These are phyloP conservation scores for Ogataea glucozyma DNA, from an alignment of 805 yeast genomes.

Conservation along the genomic window DNA sequence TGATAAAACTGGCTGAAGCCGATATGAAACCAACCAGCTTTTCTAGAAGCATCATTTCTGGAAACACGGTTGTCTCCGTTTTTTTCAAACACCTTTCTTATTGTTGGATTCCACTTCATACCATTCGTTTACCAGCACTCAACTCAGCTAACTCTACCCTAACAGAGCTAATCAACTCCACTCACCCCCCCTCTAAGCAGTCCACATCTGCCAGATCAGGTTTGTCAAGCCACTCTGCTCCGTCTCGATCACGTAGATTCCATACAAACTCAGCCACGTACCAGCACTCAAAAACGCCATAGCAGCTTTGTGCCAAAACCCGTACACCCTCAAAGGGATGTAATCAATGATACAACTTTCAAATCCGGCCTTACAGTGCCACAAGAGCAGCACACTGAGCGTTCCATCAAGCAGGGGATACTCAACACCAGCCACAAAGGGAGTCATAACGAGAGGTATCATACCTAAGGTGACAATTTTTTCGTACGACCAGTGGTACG, in stretches of 20 bases:
- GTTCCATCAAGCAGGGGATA: constrained; percentile 72
- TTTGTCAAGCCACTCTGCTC: constrained; percentile 77
- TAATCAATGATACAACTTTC: constrained; percentile 91
- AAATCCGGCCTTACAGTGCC: constrained; percentile 85
- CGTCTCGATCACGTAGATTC: constrained; percentile 80
- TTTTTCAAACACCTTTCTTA: too few relatives aligned
- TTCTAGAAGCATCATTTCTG: too few relatives aligned
- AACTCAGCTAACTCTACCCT: too few relatives aligned
- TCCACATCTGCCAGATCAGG: constrained; percentile 65
- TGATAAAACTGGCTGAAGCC: too few relatives aligned
- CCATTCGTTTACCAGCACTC: too few relatives aligned
- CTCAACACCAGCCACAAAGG: constrained; percentile 73
- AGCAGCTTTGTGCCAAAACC: constrained; percentile 70
- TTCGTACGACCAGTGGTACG: constrained; percentile 94
- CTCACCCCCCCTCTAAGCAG: too few relatives aligned
- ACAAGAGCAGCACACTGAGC: constrained; percentile 62
- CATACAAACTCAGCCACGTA: constrained; percentile 67
- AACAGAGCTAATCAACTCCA: too few relatives aligned
- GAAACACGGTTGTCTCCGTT: too few relatives aligned
- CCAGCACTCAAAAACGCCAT: constrained; percentile 71
- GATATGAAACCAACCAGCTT: too few relatives aligned
- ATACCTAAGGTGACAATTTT: constrained; percentile 65
- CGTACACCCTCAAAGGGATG: constrained; percentile 84
- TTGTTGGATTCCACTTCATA: too few relatives aligned
- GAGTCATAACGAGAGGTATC: constrained; percentile 75